Evolutionary conservation across 2,329 filamentous ascomycete genomes (phyloP), one percentile per base, ranked within the genome.

Genomic region (Calonectria fujianensis): DNA sequence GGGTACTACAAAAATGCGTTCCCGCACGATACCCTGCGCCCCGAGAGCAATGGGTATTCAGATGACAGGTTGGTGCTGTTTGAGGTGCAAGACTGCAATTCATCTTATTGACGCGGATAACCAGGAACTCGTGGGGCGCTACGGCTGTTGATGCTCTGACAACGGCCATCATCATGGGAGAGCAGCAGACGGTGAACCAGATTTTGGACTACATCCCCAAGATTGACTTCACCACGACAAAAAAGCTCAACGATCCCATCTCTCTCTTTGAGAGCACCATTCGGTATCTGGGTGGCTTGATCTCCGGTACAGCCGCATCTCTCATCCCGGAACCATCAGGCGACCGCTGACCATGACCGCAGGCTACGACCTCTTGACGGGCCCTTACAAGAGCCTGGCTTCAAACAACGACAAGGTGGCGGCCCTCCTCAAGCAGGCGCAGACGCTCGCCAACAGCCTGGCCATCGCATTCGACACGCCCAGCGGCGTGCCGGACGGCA

Each of bases 251-350:
- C 2, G 84, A 88, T 1, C 85, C 88, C 13, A 92, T 98, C 64
- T 96, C 94, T 48, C 85, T 98, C 10, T 98, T 98, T 80, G 96
- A 98, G 85, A 97, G 95, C 0, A 98, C 95, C 0, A 98, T 98
- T 81, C 93, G 96, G 35, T 98, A 98, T 80, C 86, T 98, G 1
- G 96, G 91, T 13, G 96, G 95, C 20, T 88, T 98, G 80, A 82
- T 98, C 11, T 94, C 95, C 3, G 94, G 93, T 90, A 77, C 79
- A 9, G 11, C 66, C 35, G 35, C 6, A 35, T 51, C 27, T 37
- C 20, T 64, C 29, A 29, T n/a, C 64, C 31, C 13, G 14, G 1
- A 35, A 27, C 13, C 75, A 61, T 18, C 9, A 18, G 11, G 3
- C 20, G 7, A 35, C 39, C 24, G n/a, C 11, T 52, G 69, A 54